Conservation (phyloP, 2,329 filamentous ascomycete species). For the Eurotiales sp. region DNA sequence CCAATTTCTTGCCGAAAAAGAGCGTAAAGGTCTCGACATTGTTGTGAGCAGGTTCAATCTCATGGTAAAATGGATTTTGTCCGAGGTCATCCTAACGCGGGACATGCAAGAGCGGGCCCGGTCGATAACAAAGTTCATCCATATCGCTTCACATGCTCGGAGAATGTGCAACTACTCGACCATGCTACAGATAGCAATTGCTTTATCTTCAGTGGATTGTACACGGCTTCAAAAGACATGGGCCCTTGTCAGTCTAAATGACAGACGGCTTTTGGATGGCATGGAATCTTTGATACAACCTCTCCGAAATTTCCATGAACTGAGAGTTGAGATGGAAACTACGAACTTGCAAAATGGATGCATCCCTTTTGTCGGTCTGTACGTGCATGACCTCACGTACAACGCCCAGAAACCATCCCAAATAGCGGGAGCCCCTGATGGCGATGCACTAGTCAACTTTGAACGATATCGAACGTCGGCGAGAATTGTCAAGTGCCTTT, state of each 20-base stretch:
- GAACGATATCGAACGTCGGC: conserved; percentile 64
- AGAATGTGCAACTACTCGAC: conserved; percentile 62
- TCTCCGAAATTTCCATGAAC: conserved; percentile 59
- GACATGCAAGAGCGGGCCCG: conserved; percentile 56
- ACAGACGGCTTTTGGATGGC: conserved; percentile 54
- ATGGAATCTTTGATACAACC: conserved; percentile 61
- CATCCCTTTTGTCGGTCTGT: conserved; percentile 64
- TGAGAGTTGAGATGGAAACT: conserved; percentile 62
- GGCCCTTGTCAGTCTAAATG: conserved; percentile 52
- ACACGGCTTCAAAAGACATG: conserved; percentile 57
- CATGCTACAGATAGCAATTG: conserved; percentile 63
- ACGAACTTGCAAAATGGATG: conserved; percentile 57
- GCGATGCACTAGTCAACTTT: conserved; percentile 62
- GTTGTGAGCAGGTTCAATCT: conserved; percentile 65
- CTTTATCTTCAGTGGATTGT: conserved; percentile 57
- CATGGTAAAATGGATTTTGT: conserved; percentile 63
- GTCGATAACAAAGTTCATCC: conserved; percentile 61
- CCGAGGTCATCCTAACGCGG: conserved; percentile 58
- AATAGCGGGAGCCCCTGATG: conserved; percentile 44
- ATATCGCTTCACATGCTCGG: conserved; percentile 57
- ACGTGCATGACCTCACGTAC: conserved; percentile 64
- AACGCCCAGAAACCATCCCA: conserved; percentile 63
- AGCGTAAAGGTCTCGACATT: conserved; percentile 58
- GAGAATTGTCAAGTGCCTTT: conserved; percentile 60
- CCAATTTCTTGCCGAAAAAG: conserved; percentile 54